phyloP scores from a whole-genome alignment of 768 basidiomycete genomes.

The Leccinum variicolor region DNA sequence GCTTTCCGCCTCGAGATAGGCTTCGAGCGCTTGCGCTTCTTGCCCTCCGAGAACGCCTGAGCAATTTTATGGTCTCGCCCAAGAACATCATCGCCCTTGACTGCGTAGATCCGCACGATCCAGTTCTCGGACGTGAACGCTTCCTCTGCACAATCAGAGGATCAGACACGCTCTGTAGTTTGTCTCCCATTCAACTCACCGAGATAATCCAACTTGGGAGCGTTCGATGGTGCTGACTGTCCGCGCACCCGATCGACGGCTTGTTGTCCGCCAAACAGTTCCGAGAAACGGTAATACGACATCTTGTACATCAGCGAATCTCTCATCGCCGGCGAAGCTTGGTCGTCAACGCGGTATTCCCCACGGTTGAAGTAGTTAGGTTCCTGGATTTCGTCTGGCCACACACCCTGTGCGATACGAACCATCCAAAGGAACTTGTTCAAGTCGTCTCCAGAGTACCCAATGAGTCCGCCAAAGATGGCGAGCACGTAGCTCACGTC shows the following conservation, averaged over 20 bases:
- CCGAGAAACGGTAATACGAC: slow-evolving; percentile 94
- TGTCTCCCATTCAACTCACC: slow-evolving; percentile 45
- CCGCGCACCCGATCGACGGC: slow-evolving; percentile 86
- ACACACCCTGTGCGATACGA: slow-evolving; percentile 89
- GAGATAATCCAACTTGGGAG: slow-evolving; percentile 83
- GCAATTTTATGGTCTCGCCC: slow-evolving; percentile 89
- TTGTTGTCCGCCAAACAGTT: slow-evolving; percentile 76
- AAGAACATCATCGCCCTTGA: slow-evolving; percentile 89
- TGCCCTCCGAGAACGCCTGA: slow-evolving; percentile 80
- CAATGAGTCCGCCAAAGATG: slow-evolving; percentile 95
- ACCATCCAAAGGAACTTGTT: slow-evolving; percentile 99
- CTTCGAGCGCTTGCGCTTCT: slow-evolving; percentile 83
- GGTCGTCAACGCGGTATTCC: slow-evolving; percentile 90
- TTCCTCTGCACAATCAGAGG: slow-evolving; percentile 60
- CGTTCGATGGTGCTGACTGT: slow-evolving; percentile 72
- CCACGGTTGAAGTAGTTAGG: slow-evolving; percentile 92
- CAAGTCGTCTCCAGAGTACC: slow-evolving; percentile 98
- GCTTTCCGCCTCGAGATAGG: slow-evolving; percentile 60
- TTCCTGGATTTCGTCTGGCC: slow-evolving; percentile 98
- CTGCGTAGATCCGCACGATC: slow-evolving; percentile 96
- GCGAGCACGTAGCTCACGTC: slow-evolving; percentile 97
- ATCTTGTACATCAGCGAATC: slow-evolving; percentile 99
- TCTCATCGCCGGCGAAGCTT: slow-evolving; percentile 83
- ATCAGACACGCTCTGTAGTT: background rate
- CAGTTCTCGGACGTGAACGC: slow-evolving; percentile 99